phyloP scores from a whole-genome alignment of 2,329 filamentous ascomycete genomes.

The Fusarium avenaceum region DNA sequence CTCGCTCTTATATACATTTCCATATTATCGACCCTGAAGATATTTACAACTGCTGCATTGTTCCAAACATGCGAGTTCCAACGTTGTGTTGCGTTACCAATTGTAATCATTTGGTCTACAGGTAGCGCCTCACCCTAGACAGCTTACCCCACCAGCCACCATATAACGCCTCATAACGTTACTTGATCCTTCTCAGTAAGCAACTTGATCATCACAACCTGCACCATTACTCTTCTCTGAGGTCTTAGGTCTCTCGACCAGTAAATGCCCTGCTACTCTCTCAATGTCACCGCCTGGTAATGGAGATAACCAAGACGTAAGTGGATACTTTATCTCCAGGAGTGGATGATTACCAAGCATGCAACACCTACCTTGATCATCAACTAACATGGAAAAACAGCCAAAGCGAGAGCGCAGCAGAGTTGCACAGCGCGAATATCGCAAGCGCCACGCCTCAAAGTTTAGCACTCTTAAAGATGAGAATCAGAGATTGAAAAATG shows the following conservation, averaged over 20 bases:
- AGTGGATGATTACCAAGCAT: constrained; percentile 30
- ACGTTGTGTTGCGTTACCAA: constrained; percentile 30
- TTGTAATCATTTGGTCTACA: not conserved
- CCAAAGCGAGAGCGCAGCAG: constrained; percentile 47
- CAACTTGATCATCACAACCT: constrained; percentile 27
- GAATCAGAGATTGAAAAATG: constrained; percentile 43
- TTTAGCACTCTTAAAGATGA: constrained; percentile 48
- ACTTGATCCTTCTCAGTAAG: constrained; percentile 12
- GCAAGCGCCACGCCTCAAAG: constrained; percentile 46
- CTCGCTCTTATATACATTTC: not conserved
- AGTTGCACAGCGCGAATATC: constrained; percentile 47
- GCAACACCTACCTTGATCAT: not conserved
- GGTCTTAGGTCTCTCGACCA: not conserved
- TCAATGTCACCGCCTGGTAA: constrained; percentile 37
- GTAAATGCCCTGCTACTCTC: not conserved
- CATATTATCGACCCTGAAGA: not conserved
- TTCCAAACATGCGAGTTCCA: not conserved
- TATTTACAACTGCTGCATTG: not conserved
- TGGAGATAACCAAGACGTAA: constrained; percentile 29
- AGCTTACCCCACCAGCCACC: constrained; percentile 23
- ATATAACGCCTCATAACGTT: constrained; percentile 32
- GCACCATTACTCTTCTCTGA: not conserved
- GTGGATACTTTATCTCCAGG: constrained; percentile 21
- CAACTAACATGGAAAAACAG: constrained; percentile 24
- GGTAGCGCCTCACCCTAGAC: constrained; percentile 1